These are phyloP conservation scores for Fusarium sp. DNA, from an alignment of 2,329 filamentous ascomycete genomes.

Conservation along the genomic window DNA sequence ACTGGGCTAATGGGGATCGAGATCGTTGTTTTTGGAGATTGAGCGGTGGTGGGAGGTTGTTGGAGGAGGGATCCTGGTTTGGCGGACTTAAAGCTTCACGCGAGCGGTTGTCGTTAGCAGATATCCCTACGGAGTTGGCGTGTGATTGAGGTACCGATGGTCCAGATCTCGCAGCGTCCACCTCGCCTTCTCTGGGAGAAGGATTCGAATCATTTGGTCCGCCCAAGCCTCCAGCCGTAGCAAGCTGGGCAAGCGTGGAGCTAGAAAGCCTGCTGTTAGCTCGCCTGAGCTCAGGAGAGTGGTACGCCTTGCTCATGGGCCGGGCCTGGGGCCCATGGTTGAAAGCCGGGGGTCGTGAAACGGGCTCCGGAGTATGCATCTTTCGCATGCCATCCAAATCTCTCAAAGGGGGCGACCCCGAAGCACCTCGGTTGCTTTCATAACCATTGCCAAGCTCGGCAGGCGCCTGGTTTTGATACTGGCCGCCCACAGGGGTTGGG, in stretches of 20 bases:
- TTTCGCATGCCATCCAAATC: conserved; percentile 66
- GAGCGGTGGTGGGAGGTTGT: conserved; percentile 56
- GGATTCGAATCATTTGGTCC: conserved; percentile 52
- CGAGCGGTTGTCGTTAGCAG: conserved; percentile 66
- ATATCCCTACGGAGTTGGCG: conserved; percentile 62
- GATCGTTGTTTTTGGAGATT: conserved; percentile 57
- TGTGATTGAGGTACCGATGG: conserved; percentile 64
- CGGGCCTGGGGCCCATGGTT: conserved; percentile 78
- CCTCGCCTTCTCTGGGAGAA: conserved; percentile 47
- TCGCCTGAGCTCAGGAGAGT: conserved; percentile 81
- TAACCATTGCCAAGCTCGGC: conserved; percentile 66
- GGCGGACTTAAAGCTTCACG: conserved; percentile 64
- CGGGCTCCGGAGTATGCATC: conserved; percentile 78
- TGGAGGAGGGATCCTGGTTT: conserved; percentile 49
- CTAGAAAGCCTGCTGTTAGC: conserved; percentile 87
- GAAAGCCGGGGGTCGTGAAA: conserved; percentile 83
- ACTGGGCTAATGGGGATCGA: conserved; percentile 58
- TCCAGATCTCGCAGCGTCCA: conserved; percentile 52
- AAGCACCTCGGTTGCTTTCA: conserved; percentile 62
- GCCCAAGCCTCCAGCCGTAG: conserved; percentile 71
- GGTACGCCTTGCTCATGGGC: conserved; percentile 75
- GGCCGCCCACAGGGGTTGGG: conserved; percentile 53
- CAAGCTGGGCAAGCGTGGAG: conserved; percentile 84
- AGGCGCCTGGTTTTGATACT: conserved; percentile 58
- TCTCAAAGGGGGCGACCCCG: conserved; percentile 55